Evolutionary conservation across 208 protist genomes (phyloP).

Genomic region (Trypanosoma lewisi): DNA sequence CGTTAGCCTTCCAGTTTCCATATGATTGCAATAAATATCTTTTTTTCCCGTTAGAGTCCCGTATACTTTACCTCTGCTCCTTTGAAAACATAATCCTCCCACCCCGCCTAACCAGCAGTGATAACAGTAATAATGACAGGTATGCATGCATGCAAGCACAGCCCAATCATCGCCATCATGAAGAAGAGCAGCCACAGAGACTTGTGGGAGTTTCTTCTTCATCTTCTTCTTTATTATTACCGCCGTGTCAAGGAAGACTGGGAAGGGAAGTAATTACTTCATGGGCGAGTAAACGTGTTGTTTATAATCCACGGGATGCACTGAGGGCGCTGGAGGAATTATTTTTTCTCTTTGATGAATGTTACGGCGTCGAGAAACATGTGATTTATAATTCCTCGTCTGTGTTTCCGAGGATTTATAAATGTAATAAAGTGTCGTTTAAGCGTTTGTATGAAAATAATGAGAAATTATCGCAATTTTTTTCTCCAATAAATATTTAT

Average conservation of each 20-base stretch:
- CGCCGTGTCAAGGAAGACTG: constrained; percentile 42
- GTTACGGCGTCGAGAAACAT: constrained; percentile 34
- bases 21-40: constrained; percentile 32
- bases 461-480: constrained; percentile 36
- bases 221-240: too few relatives aligned
- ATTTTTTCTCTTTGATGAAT: constrained; percentile 42
- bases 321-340: constrained; percentile 39
- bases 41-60: constrained; percentile 57
- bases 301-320: constrained; percentile 40
- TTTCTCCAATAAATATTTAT: constrained; percentile 7
- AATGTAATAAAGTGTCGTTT: constrained; percentile 16
- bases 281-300: constrained; percentile 53
- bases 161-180: too few relatives aligned
- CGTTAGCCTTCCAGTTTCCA: constrained; percentile 69
- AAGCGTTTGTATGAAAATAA: constrained; percentile 26
- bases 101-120: too few relatives aligned
- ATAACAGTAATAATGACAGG: too few relatives aligned
- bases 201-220: constrained; percentile 73
- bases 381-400: constrained; percentile 28
- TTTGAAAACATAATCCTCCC: constrained; percentile 69
- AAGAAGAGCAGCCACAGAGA: too few relatives aligned
- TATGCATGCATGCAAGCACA: constrained; percentile 39
- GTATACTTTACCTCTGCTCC: constrained; percentile 45
- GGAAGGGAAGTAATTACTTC: constrained; percentile 34
- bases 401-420: constrained; percentile 27